Percentiles rank a stretch among this genome's conserved stretches.
These are phyloP conservation scores for Calonectria ilicicola DNA, from an alignment of 2,329 filamentous ascomycete genomes.

Conservation along the genomic window DNA sequence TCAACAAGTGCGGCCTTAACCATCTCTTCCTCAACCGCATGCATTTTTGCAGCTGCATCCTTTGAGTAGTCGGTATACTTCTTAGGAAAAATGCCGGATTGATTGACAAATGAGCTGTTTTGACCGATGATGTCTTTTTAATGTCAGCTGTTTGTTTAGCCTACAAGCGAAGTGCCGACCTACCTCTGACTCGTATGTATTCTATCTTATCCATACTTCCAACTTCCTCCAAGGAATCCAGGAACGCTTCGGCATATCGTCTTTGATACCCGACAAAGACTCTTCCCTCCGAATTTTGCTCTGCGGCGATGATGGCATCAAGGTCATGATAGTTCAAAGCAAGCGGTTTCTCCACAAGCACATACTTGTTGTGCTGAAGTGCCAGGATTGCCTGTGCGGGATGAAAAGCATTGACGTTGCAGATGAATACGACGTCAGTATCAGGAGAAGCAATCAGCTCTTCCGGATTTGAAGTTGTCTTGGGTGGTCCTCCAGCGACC, in stretches of 20 bases:
- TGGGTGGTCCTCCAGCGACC: slow-evolving; percentile 34
- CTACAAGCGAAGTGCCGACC: not conserved
- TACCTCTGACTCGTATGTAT: slow-evolving; percentile 61
- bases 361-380: slow-evolving; percentile 65
- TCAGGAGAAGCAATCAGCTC: slow-evolving; percentile 56
- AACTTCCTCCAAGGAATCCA: slow-evolving; percentile 66
- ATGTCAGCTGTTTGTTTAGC: not conserved
- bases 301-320: slow-evolving; percentile 61
- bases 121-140: slow-evolving; percentile 57
- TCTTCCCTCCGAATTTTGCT: slow-evolving; percentile 53
- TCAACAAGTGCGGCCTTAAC: slow-evolving; percentile 33
- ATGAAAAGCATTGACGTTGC: slow-evolving; percentile 66
- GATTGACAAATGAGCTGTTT: slow-evolving; percentile 60
- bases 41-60: slow-evolving; percentile 14
- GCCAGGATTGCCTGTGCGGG: slow-evolving; percentile 63
- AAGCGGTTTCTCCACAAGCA: slow-evolving; percentile 71
- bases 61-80: slow-evolving; percentile 45
- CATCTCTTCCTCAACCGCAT: slow-evolving; percentile 16
- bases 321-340: slow-evolving; percentile 61
- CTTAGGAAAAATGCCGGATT: slow-evolving; percentile 61
- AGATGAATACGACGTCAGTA: slow-evolving; percentile 66
- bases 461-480: slow-evolving; percentile 51
- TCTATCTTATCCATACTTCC: slow-evolving; percentile 61
- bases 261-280: slow-evolving; percentile 73
- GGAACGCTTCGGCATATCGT: slow-evolving; percentile 68